A percentile compares a stretch with the other conserved stretches of the same genome.
phyloP scores from a whole-genome alignment of 2,329 filamentous ascomycete species.

The Cordyceps militaris region DNA sequence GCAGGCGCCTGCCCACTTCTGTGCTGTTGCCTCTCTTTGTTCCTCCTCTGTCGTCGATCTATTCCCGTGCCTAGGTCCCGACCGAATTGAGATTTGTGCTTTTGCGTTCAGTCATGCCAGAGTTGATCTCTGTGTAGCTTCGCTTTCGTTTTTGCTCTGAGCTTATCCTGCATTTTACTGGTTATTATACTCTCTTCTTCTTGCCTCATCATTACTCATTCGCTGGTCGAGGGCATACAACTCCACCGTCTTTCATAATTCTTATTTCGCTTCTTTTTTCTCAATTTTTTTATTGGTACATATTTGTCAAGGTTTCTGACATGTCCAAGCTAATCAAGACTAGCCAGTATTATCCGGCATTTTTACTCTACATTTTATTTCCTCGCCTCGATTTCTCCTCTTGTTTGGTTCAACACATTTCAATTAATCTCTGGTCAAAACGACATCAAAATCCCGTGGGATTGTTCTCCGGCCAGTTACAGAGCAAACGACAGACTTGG shows the following conservation, averaged over 20 bases:
- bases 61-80: not conserved
- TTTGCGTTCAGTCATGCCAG: not conserved
- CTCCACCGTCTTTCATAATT: not conserved
- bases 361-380: too few relatives aligned
- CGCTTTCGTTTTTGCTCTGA: not conserved
- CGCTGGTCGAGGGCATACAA: conserved; percentile 14
- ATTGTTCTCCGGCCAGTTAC: too few relatives aligned
- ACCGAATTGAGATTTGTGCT: not conserved
- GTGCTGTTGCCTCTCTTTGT: not conserved
- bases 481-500: too few relatives aligned
- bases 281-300: too few relatives aligned
- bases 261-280: too few relatives aligned
- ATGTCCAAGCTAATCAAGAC: too few relatives aligned
- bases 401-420: too few relatives aligned
- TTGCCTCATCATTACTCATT: conserved; percentile 14
- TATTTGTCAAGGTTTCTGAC: too few relatives aligned
- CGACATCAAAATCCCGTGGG: too few relatives aligned
- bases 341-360: too few relatives aligned
- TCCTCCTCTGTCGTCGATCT: conserved; percentile 13
- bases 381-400: too few relatives aligned
- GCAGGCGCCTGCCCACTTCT: not conserved
- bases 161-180: not conserved
- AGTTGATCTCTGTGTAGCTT: conserved; percentile 9
- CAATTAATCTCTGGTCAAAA: too few relatives aligned
- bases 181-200: conserved; percentile 12